phyloP scores from a whole-genome alignment of 345 rosid genomes.

The Erysimum cheiranthoides region DNA sequence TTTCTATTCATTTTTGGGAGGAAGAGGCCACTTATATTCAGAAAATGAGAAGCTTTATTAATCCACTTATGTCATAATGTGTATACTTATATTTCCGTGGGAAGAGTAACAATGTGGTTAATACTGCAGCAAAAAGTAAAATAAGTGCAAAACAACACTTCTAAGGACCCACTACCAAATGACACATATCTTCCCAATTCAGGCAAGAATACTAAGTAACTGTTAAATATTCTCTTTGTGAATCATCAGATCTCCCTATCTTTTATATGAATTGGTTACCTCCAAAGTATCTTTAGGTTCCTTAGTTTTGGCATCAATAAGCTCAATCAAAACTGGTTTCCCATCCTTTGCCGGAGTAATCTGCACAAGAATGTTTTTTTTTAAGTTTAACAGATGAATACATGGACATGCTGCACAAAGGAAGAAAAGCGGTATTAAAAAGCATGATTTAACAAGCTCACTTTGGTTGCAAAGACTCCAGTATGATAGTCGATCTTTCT shows the following conservation, averaged over 20 bases:
- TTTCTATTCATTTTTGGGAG: not conserved
- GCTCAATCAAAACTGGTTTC: slow-evolving; percentile 93
- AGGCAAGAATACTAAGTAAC: not conserved
- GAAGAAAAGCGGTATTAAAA: not conserved
- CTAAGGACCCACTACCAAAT: slow-evolving; percentile 1
- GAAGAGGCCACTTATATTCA: not conserved
- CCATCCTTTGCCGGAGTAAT: slow-evolving; percentile 97
- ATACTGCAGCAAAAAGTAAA: not conserved
- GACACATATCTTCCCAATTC: not conserved
- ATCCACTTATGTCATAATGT: not conserved
- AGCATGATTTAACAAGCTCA: slow-evolving; percentile 38
- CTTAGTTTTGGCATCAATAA: slow-evolving; percentile 97
- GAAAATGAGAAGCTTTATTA: not conserved
- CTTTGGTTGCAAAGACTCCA: slow-evolving; percentile 97
- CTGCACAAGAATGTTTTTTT: slow-evolving; percentile 43
- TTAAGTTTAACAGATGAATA: not conserved
- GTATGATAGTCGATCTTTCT: slow-evolving; percentile 93
- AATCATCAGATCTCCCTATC: slow-evolving; percentile 23
- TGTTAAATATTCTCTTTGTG: not conserved
- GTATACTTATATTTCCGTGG: not conserved
- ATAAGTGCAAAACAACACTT: not conserved
- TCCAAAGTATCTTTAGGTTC: slow-evolving; percentile 82
- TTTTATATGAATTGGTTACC: slow-evolving; percentile 54
- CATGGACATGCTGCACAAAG: not conserved
- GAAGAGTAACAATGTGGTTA: not conserved